Conservation (phyloP, 2,329 filamentous ascomycete species). For the Colletotrichum theobromicola region DNA sequence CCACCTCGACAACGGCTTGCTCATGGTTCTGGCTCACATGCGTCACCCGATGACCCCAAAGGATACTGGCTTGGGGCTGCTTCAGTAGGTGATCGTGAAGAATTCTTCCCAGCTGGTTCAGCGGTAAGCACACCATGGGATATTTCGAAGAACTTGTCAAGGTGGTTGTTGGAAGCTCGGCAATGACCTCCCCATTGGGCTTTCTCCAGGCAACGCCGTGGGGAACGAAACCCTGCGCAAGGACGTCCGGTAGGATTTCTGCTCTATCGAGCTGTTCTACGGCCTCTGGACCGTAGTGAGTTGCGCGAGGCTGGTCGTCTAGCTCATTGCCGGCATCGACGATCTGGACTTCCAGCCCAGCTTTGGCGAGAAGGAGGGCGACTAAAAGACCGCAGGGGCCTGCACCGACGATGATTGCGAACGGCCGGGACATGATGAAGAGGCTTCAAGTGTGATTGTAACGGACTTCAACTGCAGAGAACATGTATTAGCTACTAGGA, state of each 20-base stretch:
- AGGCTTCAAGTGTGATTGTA: neutral
- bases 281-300: neutral
- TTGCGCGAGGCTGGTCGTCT: neutral
- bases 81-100: neutral
- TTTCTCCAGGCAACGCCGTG: neutral
- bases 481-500: too few relatives aligned
- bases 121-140: neutral
- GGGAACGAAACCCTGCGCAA: neutral
- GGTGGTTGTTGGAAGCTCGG: neutral
- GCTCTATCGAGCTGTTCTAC: neutral
- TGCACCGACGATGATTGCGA: neutral
- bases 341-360: neutral
- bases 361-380: neutral
- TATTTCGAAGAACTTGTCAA: neutral
- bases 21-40: neutral
- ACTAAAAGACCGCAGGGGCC: neutral
- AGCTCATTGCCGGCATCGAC: neutral
- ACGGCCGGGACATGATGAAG: neutral
- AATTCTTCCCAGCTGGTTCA: neutral
- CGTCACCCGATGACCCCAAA: neutral
- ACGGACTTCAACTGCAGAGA: accelerated
- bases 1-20: neutral
- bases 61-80: neutral
- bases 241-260: neutral
- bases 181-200: neutral